A percentile compares a stretch with the other conserved stretches of the same genome.
phyloP scores from a whole-genome alignment of 164 flowering plant species.

The Vitis riparia region DNA sequence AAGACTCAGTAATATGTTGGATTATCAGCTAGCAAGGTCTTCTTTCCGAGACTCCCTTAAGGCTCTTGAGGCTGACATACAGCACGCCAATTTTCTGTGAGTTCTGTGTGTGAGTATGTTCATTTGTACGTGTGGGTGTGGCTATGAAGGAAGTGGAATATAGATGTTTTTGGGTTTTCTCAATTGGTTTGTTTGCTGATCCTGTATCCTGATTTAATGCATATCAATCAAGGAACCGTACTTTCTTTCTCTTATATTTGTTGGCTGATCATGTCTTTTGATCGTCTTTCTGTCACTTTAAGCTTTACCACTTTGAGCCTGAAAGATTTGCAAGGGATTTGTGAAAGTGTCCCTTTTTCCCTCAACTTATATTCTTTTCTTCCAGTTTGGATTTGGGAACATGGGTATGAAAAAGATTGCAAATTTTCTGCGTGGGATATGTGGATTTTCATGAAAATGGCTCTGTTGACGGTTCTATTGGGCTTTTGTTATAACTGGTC shows the following conservation, averaged over 20 bases:
- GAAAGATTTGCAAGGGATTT: not conserved
- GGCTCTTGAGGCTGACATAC: constrained; percentile 45
- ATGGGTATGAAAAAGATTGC: not conserved
- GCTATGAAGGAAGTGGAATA: too few relatives aligned
- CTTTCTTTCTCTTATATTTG: too few relatives aligned
- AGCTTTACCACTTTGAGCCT: too few relatives aligned
- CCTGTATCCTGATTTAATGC: not conserved
- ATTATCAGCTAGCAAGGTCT: constrained; percentile 26
- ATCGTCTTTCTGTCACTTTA: too few relatives aligned
- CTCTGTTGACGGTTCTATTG: not conserved
- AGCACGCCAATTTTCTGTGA: constrained; percentile 51
- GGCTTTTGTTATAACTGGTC: not conserved
- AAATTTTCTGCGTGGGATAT: not conserved
- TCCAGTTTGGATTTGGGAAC: not conserved
- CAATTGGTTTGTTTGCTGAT: not conserved
- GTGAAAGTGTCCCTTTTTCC: not conserved
- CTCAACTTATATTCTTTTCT: not conserved
- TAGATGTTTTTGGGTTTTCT: not conserved
- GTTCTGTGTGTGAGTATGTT: constrained; percentile 3
- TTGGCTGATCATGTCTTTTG: too few relatives aligned
- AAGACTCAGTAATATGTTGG: constrained; percentile 17
- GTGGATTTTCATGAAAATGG: not conserved
- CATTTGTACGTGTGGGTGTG: not conserved
- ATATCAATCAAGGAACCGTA: too few relatives aligned
- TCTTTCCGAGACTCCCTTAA: constrained; percentile 39